These are phyloP conservation scores for Prunus kanzakura DNA, from an alignment of 306 rosid species.

Conservation along the genomic window DNA sequence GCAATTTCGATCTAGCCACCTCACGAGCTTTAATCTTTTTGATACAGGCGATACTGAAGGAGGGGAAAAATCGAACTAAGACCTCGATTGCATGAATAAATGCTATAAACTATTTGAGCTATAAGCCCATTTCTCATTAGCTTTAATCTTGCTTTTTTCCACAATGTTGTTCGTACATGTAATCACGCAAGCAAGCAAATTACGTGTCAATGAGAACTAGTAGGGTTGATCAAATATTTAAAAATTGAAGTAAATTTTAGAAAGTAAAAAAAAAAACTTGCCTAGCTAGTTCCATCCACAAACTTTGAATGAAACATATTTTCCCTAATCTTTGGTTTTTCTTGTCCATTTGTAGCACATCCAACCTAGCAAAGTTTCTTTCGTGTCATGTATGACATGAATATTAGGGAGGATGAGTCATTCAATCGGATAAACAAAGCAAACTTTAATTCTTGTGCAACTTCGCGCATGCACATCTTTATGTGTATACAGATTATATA, in stretches of 20 bases:
- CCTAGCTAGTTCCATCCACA: neutral
- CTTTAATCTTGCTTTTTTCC: neutral
- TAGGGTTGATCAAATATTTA: neutral
- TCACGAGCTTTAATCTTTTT: neutral
- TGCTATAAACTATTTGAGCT: too few relatives aligned
- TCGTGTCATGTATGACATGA: too few relatives aligned
- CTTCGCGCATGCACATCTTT: neutral
- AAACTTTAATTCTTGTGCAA: neutral
- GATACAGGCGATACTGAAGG: accelerated
- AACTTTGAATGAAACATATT: constrained; percentile 6
- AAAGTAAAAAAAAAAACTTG: too few relatives aligned
- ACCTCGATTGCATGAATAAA: too few relatives aligned
- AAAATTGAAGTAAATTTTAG: neutral
- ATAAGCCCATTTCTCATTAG: too few relatives aligned
- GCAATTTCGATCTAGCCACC: neutral
- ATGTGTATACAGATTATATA: neutral
- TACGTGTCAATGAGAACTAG: neutral
- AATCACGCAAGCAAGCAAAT: neutral
- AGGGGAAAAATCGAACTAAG: too few relatives aligned
- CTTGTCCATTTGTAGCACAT: neutral
- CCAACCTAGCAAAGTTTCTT: neutral
- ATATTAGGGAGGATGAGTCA: too few relatives aligned
- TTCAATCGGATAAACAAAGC: neutral
- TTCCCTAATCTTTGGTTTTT: neutral
- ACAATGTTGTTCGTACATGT: neutral